A percentile compares a stretch with the other conserved stretches of the same genome.
These are phyloP conservation scores for Cyathus striatus DNA, from an alignment of 768 basidiomycete species.

Conservation along the genomic window DNA sequence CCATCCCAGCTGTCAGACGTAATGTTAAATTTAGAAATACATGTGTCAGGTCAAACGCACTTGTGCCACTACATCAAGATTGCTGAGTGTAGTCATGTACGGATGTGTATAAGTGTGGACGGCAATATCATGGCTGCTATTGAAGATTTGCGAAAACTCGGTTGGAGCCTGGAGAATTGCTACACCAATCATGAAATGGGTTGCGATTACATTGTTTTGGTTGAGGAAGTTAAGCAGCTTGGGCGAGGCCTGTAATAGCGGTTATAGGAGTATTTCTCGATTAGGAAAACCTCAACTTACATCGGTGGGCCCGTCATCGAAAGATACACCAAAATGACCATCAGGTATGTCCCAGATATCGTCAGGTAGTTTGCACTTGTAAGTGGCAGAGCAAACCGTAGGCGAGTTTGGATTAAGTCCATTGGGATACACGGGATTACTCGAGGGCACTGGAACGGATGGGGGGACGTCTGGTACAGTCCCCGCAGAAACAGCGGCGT, in stretches of 20 bases:
- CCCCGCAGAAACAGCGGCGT: constrained; percentile 59
- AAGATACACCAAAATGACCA: constrained; percentile 59
- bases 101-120: constrained; percentile 72
- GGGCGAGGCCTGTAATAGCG: too few species aligned
- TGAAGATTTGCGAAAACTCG: constrained; percentile 50
- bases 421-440: constrained; percentile 39
- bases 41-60: too few species aligned
- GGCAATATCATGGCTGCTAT: constrained; percentile 39
- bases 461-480: constrained; percentile 67
- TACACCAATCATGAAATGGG: constrained; percentile 87
- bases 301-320: constrained; percentile 77
- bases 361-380: constrained; percentile 54
- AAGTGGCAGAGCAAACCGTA: constrained; percentile 72
- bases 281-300: constrained; percentile 18
- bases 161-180: constrained; percentile 61
- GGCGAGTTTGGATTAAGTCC: constrained; percentile 39
- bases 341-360: constrained; percentile 77
- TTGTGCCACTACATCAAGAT: constrained; percentile 65
- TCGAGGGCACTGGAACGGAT: constrained; percentile 29
- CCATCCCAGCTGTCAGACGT: constrained; percentile 58
- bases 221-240: constrained; percentile 64
- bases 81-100: constrained; percentile 75
- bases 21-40: too few species aligned
- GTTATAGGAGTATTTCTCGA: too few species aligned
- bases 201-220: constrained; percentile 61